Evolutionary conservation across 352 stramenopile species (phyloP).

Genomic region (Pythium brassicae): DNA sequence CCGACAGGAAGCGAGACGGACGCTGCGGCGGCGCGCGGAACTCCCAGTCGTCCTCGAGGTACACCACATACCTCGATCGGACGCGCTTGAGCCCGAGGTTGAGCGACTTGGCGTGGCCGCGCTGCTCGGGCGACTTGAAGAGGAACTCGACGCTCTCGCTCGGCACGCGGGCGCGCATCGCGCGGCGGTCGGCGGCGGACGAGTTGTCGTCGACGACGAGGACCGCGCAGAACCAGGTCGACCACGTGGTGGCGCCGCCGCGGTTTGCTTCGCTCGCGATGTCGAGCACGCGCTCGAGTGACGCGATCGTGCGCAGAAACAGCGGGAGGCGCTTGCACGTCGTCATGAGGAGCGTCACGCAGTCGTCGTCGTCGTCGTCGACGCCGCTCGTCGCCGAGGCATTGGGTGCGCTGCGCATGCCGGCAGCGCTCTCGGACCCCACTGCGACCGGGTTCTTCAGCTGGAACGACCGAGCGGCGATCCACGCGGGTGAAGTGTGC

Average conservation of each 20-base stretch:
- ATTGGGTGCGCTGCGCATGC: too few species aligned
- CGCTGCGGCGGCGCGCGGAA: slow-evolving; percentile 4
- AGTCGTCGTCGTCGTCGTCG: slow-evolving; percentile 3
- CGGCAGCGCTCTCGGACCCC: too few species aligned
- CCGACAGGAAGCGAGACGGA: slow-evolving; percentile 10
- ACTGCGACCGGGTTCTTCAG: background rate
- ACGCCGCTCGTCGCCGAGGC: too few species aligned
- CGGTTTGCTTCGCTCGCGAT: background rate
- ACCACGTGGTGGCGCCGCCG: background rate
- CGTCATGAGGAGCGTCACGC: slow-evolving; percentile 46
- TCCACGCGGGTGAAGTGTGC: slow-evolving; percentile 18
- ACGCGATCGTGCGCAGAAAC: slow-evolving; percentile 35
- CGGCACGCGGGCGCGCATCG: slow-evolving; percentile 32
- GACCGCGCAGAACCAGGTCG: slow-evolving; percentile 31
- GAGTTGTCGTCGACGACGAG: slow-evolving; percentile 59
- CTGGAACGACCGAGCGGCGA: slow-evolving; percentile 11
- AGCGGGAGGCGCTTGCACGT: slow-evolving; percentile 52
- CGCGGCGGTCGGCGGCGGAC: slow-evolving; percentile 22
- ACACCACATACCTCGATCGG: slow-evolving; percentile 39
- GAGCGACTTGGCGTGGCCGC: slow-evolving; percentile 48
- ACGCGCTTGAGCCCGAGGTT: slow-evolving; percentile 31
- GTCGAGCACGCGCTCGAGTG: slow-evolving; percentile 14
- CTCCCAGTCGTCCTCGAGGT: slow-evolving; percentile 66
- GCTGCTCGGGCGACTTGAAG: slow-evolving; percentile 22
- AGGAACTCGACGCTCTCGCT: slow-evolving; percentile 25